These are phyloP conservation scores for Rhodotorula sp. DNA, from an alignment of 1,284 basidiomycete species.

Conservation along the genomic window DNA sequence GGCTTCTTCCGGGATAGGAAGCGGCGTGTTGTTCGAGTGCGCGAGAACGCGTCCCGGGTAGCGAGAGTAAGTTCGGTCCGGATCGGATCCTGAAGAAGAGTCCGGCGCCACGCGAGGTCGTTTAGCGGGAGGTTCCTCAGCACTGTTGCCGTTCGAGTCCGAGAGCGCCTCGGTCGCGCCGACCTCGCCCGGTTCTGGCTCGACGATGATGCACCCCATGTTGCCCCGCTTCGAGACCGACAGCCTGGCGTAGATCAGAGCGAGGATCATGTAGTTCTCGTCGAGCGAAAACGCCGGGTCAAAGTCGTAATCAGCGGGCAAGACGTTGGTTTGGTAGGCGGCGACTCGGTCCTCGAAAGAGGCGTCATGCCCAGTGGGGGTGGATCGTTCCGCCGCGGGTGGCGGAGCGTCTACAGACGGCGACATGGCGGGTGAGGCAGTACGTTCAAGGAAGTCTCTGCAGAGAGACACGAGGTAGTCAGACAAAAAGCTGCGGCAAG, in stretches of 20 bases:
- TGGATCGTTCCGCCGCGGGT: too few species aligned
- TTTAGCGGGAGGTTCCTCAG: conserved; percentile 2
- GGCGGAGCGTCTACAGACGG: not conserved
- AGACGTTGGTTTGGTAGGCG: conserved; percentile 18
- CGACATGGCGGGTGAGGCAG: not conserved
- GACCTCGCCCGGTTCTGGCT: not conserved
- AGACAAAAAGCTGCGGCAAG: too few species aligned
- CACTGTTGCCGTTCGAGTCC: not conserved
- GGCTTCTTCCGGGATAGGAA: conserved; percentile 8
- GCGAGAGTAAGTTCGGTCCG: not conserved
- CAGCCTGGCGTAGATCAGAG: conserved; percentile 24
- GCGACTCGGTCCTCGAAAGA: conserved; percentile 11
- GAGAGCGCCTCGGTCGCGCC: not conserved
- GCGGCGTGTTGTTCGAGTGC: conserved; percentile 41
- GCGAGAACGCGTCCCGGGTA: conserved; percentile 32
- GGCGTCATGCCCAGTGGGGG: not conserved
- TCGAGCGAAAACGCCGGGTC: conserved; percentile 20
- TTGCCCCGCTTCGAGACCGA: conserved; percentile 33
- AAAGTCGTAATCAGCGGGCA: conserved; percentile 21
- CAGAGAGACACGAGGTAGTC: too few species aligned
- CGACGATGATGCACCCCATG: conserved; percentile 37
- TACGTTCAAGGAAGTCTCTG: too few species aligned
- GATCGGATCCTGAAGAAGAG: not conserved
- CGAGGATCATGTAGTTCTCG: conserved; percentile 32
- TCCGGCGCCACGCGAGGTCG: not conserved